Conservation (phyloP, 192 early-diverging fungal species). For the Thamnidium elegans region DNA sequence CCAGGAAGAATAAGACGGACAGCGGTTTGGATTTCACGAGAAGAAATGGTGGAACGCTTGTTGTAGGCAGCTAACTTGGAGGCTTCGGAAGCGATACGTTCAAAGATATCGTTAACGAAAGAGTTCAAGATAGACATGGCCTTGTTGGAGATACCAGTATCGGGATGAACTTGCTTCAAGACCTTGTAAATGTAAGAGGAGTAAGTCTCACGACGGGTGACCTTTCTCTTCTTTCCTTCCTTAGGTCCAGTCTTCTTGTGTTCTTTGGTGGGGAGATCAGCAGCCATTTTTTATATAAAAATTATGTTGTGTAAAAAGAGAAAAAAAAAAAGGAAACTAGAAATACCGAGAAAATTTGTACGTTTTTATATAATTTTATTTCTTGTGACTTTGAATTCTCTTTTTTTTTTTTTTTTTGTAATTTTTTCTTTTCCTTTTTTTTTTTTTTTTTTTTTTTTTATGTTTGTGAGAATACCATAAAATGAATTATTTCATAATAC, state of each 20-base stretch:
- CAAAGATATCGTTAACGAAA: conserved; percentile 97
- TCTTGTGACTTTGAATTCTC: background rate
- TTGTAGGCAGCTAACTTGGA: conserved; percentile 89
- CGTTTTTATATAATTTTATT: conserved; percentile 2
- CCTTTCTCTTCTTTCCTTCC: conserved; percentile 68
- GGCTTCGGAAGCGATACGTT: conserved; percentile 84
- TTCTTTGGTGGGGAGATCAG: conserved; percentile 62
- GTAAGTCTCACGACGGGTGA: conserved; percentile 83
- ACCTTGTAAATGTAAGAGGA: conserved; percentile 97
- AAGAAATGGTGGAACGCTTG: conserved; percentile 95
- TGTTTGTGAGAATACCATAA: background rate
- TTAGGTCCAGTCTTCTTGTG: conserved; percentile 56
- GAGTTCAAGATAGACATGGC: conserved; percentile 97
- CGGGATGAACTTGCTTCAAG: conserved; percentile 95
- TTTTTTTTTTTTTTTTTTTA: conserved; percentile 6
- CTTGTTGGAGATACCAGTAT: conserved; percentile 96
- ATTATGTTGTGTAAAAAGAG: conserved; percentile 22
- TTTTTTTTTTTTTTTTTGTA: background rate
- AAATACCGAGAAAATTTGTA: background rate
- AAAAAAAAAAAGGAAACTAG: conserved; percentile 20
- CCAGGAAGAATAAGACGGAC: conserved; percentile 74
- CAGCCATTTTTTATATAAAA: conserved; percentile 34
- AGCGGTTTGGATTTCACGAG: conserved; percentile 91
- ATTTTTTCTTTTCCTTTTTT: background rate
- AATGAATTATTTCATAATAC: background rate